Percentiles rank a stretch among this genome's conserved stretches.
phyloP scores from a whole-genome alignment of 345 rosid genomes.

The Adansonia digitata region DNA sequence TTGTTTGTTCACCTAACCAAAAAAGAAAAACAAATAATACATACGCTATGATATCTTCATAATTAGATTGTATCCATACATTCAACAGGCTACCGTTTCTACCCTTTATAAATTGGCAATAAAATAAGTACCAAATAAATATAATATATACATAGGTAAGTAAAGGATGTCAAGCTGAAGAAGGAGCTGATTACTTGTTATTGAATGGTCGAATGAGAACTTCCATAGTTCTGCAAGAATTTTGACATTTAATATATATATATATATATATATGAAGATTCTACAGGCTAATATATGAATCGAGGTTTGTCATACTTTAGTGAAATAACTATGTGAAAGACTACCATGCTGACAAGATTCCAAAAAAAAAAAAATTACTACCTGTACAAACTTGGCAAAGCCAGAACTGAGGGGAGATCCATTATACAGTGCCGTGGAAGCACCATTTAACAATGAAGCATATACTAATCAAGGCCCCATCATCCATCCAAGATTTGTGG shows the following conservation, averaged over 20 bases:
- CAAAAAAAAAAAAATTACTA: conserved; percentile 16
- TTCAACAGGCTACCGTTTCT: background rate
- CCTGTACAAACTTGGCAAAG: conserved; percentile 97
- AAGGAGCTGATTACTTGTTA: background rate
- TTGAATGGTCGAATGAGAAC: background rate
- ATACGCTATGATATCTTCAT: background rate
- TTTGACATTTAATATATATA: background rate
- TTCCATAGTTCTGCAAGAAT: too few species aligned
- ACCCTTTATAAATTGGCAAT: background rate
- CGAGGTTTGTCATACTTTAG: background rate
- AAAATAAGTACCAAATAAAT: background rate
- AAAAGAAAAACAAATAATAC: too few species aligned
- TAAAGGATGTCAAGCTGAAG: background rate
- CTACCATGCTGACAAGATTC: background rate
- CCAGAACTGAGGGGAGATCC: conserved; percentile 86
- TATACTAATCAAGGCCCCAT: conserved; percentile 99
- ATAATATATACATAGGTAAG: too few species aligned
- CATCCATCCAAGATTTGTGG: conserved; percentile 99
- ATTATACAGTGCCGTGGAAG: conserved; percentile 80
- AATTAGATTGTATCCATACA: background rate
- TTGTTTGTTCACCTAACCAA: background rate
- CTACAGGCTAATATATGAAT: background rate
- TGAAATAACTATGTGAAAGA: background rate
- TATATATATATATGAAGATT: background rate
- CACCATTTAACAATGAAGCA: conserved; percentile 84